phyloP scores from a whole-genome alignment of 2,329 filamentous ascomycete species.

The Paradendryphiella salina region DNA sequence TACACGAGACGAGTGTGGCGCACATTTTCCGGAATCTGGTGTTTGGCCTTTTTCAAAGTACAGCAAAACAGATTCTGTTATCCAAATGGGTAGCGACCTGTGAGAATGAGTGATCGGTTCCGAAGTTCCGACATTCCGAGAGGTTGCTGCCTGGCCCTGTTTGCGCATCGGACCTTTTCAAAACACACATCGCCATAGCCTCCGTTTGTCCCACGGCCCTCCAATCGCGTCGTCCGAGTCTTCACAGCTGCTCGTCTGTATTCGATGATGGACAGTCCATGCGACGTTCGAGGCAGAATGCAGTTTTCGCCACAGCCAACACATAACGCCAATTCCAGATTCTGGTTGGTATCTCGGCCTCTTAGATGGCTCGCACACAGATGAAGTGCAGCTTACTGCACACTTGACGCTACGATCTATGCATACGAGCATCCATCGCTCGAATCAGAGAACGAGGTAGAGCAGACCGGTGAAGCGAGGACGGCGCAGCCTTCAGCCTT shows the following conservation, averaged over 20 bases:
- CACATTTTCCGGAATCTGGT: neutral
- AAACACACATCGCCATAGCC: neutral
- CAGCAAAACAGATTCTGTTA: neutral
- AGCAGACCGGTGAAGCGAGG: neutral
- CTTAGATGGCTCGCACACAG: neutral
- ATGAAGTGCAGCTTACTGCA: neutral
- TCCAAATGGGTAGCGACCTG: neutral
- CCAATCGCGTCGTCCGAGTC: too few relatives aligned
- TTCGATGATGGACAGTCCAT: neutral
- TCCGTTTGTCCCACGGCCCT: neutral
- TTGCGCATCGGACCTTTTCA: neutral
- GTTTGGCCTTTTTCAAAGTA: neutral
- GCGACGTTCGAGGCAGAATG: neutral
- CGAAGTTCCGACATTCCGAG: neutral
- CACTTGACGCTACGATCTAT: neutral
- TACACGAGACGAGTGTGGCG: too few relatives aligned
- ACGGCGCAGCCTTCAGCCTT: neutral
- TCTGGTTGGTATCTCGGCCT: neutral
- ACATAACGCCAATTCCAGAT: neutral
- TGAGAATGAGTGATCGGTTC: neutral
- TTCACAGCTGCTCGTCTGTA: neutral
- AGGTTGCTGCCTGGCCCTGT: neutral
- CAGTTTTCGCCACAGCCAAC: neutral
- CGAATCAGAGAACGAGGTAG: neutral
- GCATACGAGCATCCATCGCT: neutral